Base-by-base conservation (phyloP, 2,329 filamentous ascomycete species). In the Clonostachys solani region DNA sequence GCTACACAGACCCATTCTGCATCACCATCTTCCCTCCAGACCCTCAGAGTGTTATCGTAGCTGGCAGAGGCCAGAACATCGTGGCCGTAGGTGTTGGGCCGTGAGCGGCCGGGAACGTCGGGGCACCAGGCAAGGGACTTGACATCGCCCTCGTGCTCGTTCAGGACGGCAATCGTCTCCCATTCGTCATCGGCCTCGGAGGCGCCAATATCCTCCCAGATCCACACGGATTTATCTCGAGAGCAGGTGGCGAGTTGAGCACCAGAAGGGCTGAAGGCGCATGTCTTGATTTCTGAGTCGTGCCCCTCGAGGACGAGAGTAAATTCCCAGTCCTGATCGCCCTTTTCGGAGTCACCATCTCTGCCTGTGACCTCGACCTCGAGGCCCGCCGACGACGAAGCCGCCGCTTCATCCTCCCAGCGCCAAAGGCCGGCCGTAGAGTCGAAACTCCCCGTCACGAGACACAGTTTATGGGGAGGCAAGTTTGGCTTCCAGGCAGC, bases 41-140 rank as follows among this genome's bases (percentile, higher is more conserved):
- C 69, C 49, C 92, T 73, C 33, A 96, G 86, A 6, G 87, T 94
- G 62, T 97, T 87, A 61, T 99, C 94, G 65, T 99, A 99, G 63
- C 89, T 95, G n/a, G 82, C 86, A 60, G 87, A 94, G 7, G 90
- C 94, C 17, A 99, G 77, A 42, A 94, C 77, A 54, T 96, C 86
- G 42, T 78, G 72, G 52, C 76, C 73, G 55, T 80, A 82, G 45
- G 71, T 67, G 40, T 75, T 65, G 12, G 36, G 33, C n/a, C 64
- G 60, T 16, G 64, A 57, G 48, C 68, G 71, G 19, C 72, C 74
- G 12, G 74, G 71, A 18, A 77, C 79, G 46, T 84, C 83, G 0
- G 90, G 90, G 62, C 94, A 92, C 94, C 94, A 99, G 4, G 84
- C 82, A 2, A 99, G 89, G 53, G 84, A 89, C 66, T 99, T 99